These are phyloP conservation scores for Talaromyces sp. DNA, from an alignment of 2,329 filamentous ascomycete genomes.

Conservation along the genomic window DNA sequence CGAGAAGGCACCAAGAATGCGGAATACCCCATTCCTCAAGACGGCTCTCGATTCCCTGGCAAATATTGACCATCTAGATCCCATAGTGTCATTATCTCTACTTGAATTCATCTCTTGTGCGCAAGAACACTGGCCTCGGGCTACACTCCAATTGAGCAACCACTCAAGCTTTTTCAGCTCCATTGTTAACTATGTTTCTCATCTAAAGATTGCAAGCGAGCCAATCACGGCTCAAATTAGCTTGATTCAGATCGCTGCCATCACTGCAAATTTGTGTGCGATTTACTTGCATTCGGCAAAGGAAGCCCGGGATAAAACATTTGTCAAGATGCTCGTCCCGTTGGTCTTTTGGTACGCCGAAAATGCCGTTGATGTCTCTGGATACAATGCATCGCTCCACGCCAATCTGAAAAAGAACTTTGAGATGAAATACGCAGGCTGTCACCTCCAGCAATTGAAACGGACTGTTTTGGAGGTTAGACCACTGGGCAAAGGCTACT, in stretches of 20 bases:
- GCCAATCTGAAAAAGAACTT: constrained; percentile 82
- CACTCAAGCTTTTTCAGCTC: constrained; percentile 69
- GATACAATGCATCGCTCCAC: constrained; percentile 85
- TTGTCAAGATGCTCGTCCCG: constrained; percentile 68
- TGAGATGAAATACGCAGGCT: constrained; percentile 68
- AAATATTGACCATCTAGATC: constrained; percentile 60
- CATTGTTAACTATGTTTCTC: constrained; percentile 66
- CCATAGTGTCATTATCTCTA: constrained; percentile 67
- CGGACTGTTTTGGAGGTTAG: constrained; percentile 64
- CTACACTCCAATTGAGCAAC: constrained; percentile 72
- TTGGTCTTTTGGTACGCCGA: constrained; percentile 76
- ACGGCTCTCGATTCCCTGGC: constrained; percentile 69
- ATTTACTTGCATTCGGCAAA: constrained; percentile 86
- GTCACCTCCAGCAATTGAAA: constrained; percentile 74
- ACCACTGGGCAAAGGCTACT: constrained; percentile 71
- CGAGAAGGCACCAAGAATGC: constrained; percentile 48
- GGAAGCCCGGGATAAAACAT: constrained; percentile 64
- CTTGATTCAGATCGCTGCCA: constrained; percentile 69
- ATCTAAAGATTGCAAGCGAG: constrained; percentile 54
- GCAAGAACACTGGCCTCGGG: constrained; percentile 95
- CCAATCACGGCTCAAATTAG: constrained; percentile 46
- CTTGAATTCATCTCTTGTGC: constrained; percentile 83
- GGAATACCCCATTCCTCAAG: constrained; percentile 65
- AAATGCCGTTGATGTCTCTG: constrained; percentile 71
- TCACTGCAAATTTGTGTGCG: constrained; percentile 80